Percentiles rank a stretch among this genome's conserved stretches.
phyloP scores from a whole-genome alignment of 2,329 filamentous ascomycete genomes.

The Ophiostoma populinum region DNA sequence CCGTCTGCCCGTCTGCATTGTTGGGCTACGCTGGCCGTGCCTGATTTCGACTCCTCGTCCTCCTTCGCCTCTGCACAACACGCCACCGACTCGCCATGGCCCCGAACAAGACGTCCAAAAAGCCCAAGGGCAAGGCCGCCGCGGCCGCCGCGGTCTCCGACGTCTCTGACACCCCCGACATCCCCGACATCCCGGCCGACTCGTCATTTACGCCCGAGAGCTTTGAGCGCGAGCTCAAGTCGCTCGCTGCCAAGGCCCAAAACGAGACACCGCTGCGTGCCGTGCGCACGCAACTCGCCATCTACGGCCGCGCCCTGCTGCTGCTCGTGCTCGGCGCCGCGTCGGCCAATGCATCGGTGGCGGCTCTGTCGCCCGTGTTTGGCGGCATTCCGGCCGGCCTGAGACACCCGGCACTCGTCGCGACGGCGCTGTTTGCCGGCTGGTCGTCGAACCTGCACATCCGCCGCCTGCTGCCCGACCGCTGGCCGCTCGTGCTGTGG shows the following conservation, averaged over 20 bases:
- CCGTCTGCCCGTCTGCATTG: no score
- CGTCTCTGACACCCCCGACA: no score
- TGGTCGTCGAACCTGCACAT: constrained; percentile 50
- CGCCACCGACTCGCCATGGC: neutral
- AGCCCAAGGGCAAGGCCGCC: no score
- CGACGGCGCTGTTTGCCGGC: constrained; percentile 49
- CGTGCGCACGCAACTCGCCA: constrained; percentile 19
- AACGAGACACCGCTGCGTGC: constrained; percentile 19
- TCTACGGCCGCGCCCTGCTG: constrained; percentile 25
- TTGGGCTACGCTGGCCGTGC: no score
- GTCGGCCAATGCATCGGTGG: constrained; percentile 53
- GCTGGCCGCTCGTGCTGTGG: constrained; percentile 34
- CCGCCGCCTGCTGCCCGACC: constrained; percentile 24
- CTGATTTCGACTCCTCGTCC: no score
- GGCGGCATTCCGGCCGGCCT: constrained; percentile 62
- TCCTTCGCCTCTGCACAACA: no score
- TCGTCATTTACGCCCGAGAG: constrained; percentile 29
- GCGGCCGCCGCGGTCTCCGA: no score
- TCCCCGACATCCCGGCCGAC: constrained; percentile 14
- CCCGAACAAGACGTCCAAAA: neutral
- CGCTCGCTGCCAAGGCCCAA: constrained; percentile 28
- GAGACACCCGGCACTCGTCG: constrained; percentile 52
- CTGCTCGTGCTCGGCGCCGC: constrained; percentile 41
- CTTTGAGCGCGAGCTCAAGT: constrained; percentile 36
- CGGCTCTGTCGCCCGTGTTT: constrained; percentile 72